Percentiles rank a stretch among this genome's conserved stretches.
phyloP scores from a whole-genome alignment of 805 yeast genomes.

The Grigorovia jiainica region DNA sequence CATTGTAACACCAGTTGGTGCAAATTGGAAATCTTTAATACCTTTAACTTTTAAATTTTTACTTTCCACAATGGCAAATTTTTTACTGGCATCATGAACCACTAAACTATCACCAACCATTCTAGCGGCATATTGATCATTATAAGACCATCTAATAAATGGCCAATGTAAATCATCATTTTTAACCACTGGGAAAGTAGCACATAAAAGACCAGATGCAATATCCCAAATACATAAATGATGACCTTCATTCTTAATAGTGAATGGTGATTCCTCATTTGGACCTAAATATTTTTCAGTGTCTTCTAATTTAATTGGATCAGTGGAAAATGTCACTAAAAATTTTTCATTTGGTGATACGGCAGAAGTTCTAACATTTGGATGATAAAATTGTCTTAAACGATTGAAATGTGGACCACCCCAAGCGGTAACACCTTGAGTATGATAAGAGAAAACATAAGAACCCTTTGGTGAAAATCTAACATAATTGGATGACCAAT shows the following conservation, averaged over 20 bases:
- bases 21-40: conserved; percentile 85
- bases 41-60: conserved; percentile 77
- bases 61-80: conserved; percentile 76
- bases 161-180: conserved; percentile 85
- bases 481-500: conserved; percentile 82
- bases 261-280: conserved; percentile 56
- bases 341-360: conserved; percentile 89
- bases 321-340: conserved; percentile 81
- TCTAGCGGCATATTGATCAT: conserved; percentile 91
- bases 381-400: conserved; percentile 73
- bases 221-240: conserved; percentile 90
- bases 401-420: conserved; percentile 78
- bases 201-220: conserved; percentile 67
- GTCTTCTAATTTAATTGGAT: conserved; percentile 55
- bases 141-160: conserved; percentile 87
- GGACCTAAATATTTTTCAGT: not conserved
- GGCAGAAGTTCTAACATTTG: conserved; percentile 80
- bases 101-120: conserved; percentile 88
- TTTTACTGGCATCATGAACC: conserved; percentile 67
- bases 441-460: conserved; percentile 76
- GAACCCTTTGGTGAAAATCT: conserved; percentile 93
- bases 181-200: conserved; percentile 80
- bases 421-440: conserved; percentile 93
- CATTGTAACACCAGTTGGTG: conserved; percentile 76
- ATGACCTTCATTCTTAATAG: conserved; percentile 84